A percentile compares a stretch with the other conserved stretches of the same genome.
These are phyloP conservation scores for Cinnamomum micranthum DNA, from an alignment of 164 flowering plant species.

Conservation along the genomic window DNA sequence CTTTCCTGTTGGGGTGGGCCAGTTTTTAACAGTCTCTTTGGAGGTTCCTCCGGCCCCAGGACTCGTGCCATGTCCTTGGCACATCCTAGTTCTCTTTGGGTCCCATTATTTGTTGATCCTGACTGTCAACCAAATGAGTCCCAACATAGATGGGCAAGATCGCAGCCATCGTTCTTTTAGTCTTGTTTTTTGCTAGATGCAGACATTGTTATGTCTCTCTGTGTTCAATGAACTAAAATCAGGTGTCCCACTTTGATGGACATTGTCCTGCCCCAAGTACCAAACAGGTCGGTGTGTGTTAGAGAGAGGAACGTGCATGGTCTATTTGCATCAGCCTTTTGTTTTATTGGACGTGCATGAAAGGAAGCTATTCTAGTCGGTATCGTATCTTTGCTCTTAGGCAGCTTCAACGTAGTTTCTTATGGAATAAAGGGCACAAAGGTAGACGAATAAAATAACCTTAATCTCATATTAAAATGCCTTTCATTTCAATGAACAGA, in stretches of 20 bases:
- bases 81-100: too few relatives aligned
- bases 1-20: slow-evolving; percentile 12
- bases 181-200: too few relatives aligned
- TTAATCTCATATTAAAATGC: background rate
- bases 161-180: too few relatives aligned
- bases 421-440: slow-evolving; percentile 39
- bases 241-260: background rate
- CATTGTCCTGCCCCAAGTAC: background rate
- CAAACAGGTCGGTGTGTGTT: slow-evolving; percentile 1
- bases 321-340: background rate
- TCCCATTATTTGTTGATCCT: background rate
- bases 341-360: slow-evolving; percentile 44
- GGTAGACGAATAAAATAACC: background rate
- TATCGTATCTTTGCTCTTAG: background rate
- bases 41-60: background rate
- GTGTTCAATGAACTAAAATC: too few relatives aligned
- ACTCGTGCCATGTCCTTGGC: background rate
- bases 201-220: background rate
- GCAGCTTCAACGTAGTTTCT: slow-evolving; percentile 58
- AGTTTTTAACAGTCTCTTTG: background rate
- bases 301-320: slow-evolving; percentile 16
- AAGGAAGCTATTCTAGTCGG: slow-evolving; percentile 12
- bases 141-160: background rate
- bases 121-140: background rate
- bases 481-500: background rate